Conservation (phyloP, 495 filamentous ascomycete genomes). For the Cryomyces minteri region DNA sequence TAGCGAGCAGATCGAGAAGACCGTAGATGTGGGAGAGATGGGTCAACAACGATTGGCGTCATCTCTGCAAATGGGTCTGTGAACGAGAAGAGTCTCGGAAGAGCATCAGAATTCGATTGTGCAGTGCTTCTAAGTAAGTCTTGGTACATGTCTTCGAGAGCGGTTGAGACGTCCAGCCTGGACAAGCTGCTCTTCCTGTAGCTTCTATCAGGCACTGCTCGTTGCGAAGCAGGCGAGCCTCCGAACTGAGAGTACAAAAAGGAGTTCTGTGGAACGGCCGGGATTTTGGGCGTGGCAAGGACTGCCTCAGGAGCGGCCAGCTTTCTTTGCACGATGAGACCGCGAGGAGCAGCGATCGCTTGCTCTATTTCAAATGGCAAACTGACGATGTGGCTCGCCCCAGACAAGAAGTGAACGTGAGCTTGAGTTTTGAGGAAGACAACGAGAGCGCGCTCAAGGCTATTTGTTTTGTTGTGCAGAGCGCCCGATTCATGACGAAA, state of each 20-base stretch:
- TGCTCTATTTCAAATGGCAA: slow-evolving; percentile 87
- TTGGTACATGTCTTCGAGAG: too few species aligned
- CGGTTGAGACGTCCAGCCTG: too few species aligned
- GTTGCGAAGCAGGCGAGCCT: too few species aligned
- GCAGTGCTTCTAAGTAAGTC: too few species aligned
- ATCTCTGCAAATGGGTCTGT: slow-evolving; percentile 78
- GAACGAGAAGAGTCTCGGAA: slow-evolving; percentile 68
- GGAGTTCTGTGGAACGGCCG: slow-evolving; percentile 52
- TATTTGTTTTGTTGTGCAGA: not conserved
- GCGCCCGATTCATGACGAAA: too few species aligned
- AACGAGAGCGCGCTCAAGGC: slow-evolving; percentile 49
- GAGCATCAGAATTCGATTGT: slow-evolving; percentile 22
- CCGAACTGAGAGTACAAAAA: slow-evolving; percentile 45
- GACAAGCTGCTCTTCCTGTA: too few species aligned
- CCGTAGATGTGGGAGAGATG: slow-evolving; percentile 2
- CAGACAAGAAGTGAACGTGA: slow-evolving; percentile 81
- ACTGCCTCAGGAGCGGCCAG: slow-evolving; percentile 17
- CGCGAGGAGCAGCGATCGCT: slow-evolving; percentile 63
- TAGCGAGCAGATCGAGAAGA: not conserved
- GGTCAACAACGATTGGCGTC: slow-evolving; percentile 53
- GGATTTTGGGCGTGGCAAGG: slow-evolving; percentile 17
- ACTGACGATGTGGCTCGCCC: slow-evolving; percentile 75
- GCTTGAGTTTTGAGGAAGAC: slow-evolving; percentile 86
- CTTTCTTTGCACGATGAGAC: slow-evolving; percentile 72
- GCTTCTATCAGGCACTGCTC: too few species aligned